Base-by-base conservation (phyloP, 441 rosid genomes). In the Isatis lusitanica region DNA sequence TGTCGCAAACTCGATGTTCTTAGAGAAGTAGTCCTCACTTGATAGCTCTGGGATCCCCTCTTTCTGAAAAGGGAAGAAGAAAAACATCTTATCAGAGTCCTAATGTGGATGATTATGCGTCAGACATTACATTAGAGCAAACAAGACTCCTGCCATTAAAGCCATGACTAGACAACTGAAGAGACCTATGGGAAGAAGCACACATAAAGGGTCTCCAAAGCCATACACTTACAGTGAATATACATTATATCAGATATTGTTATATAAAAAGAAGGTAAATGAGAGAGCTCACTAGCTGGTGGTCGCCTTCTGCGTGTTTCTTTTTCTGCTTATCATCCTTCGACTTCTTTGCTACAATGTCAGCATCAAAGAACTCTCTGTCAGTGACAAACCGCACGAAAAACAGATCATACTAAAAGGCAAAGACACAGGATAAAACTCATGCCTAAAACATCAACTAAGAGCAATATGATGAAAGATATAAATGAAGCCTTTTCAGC, bases 1-100 rank as follows among this genome's bases (percentile, higher is more conserved):
- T 46, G 96, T 86, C 15, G 97, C 86, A 52, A 92, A 94, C 82
- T 94, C 98, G 7, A 89, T 90, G 59, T 89, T 94, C 89, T 92
- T 94, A 4, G 88, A 77, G 79, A 88, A 92, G 86, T 94, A 94
- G 84, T 94, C 97, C 12, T 92, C 99, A 1, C 44, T 75, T 4
- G 97, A 81, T 43, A 94, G 81, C 88, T 90, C 91, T 69, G 80
- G 83, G 60, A 92, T 58, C 39, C 88, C 86, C 58, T 68, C 63
- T 76, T 85, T 85, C 97, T 92, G 83, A 38, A 75, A 48, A 31
- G 16, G 18, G 48, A 74, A 55, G 17, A 39, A 48, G 11, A 43
- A 56, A 0, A 6, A 16, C 15, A 51, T 31, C 67, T 8, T 33
- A 35, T 71, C 57, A 77, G 51, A 71, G 61, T 31, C 67, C 7